A percentile compares a stretch with the other conserved stretches of the same genome.
Conservation (phyloP, 2,329 filamentous ascomycete species). For the Paecilomyces dactylethromorphus region DNA sequence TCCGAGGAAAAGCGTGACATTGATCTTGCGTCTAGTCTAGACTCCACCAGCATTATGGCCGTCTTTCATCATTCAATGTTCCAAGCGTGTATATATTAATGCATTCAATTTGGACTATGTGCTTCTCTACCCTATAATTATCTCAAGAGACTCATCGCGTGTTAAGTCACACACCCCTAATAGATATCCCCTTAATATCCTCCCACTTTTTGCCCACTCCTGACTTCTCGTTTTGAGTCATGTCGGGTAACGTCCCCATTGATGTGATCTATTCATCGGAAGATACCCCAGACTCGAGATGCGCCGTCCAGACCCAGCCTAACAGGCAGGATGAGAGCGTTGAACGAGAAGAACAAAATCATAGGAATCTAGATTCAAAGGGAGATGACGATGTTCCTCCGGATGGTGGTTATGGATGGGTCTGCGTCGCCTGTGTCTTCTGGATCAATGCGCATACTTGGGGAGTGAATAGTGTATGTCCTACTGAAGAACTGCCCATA, state of each 20-base stretch:
- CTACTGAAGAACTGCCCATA: neutral
- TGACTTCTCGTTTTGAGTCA: constrained; percentile 5
- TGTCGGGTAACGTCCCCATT: constrained; percentile 26
- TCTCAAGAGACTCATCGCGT: neutral
- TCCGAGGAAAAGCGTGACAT: neutral
- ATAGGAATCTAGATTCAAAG: neutral
- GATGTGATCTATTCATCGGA: constrained; percentile 21
- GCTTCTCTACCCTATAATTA: neutral
- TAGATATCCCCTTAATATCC: neutral
- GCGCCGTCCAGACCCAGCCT: neutral
- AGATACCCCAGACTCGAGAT: neutral
- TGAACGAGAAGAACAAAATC: neutral
- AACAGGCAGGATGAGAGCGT: neutral
- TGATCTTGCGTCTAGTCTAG: neutral
- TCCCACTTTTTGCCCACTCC: neutral
- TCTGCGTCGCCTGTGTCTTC: constrained; percentile 49
- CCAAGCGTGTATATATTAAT: neutral
- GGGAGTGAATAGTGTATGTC: constrained; percentile 53
- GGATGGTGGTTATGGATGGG: constrained; percentile 58
- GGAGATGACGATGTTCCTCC: constrained; percentile 19
- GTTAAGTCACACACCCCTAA: neutral
- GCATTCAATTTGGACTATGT: neutral
- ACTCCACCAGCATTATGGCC: neutral
- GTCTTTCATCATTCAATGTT: neutral
- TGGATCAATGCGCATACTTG: constrained; percentile 66